These are phyloP conservation scores for Somion occarium DNA, from an alignment of 1,284 basidiomycete species.

Conservation along the genomic window DNA sequence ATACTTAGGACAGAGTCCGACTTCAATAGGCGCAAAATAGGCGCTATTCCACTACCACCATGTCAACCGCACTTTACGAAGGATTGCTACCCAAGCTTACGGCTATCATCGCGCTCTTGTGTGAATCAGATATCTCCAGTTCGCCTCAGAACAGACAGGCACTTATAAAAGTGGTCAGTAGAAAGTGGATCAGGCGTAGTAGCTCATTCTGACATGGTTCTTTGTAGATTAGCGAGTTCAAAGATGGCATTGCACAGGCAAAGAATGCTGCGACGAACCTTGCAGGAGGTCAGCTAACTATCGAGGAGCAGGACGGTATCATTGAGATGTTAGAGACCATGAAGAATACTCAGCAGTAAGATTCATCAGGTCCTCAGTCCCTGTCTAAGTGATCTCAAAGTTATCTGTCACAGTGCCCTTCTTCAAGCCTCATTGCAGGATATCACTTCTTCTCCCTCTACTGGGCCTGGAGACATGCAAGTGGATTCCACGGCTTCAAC, in stretches of 20 bases:
- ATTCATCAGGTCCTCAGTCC: constrained; percentile 13
- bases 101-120: background rate
- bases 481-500: constrained; percentile 49
- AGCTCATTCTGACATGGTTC: background rate
- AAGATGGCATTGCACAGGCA: constrained; percentile 44
- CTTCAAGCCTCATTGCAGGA: background rate
- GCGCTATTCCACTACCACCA: too few relatives aligned
- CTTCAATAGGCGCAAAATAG: too few relatives aligned
- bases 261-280: constrained; percentile 47
- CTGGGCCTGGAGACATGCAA: constrained; percentile 32
- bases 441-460: background rate
- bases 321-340: constrained; percentile 55
- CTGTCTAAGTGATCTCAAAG: background rate
- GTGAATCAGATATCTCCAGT: background rate
- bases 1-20: too few relatives aligned
- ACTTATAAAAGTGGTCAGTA: background rate
- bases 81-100: background rate
- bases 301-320: constrained; percentile 57
- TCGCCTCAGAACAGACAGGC: background rate
- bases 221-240: constrained; percentile 57
- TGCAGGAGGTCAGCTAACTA: constrained; percentile 57
- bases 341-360: constrained; percentile 50
- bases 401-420: background rate
- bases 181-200: background rate
- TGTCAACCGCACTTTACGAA: background rate